A percentile compares a stretch with the other conserved stretches of the same genome.
These are phyloP conservation scores for Penicillium sp. DNA, from an alignment of 2,329 filamentous ascomycete genomes.

Conservation along the genomic window DNA sequence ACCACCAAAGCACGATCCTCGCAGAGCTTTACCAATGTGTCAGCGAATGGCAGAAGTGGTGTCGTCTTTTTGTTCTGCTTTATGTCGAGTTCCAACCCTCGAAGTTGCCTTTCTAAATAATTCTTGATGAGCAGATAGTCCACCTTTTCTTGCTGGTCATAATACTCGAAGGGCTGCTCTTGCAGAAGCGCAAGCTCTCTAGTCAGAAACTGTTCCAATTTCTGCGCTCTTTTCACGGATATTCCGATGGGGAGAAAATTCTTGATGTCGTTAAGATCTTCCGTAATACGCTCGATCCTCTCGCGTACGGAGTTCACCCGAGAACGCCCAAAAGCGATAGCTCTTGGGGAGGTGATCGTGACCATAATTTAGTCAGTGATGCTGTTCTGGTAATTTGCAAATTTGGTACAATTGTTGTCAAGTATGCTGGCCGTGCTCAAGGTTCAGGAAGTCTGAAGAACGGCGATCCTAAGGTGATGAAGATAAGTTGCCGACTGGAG, in stretches of 20 bases:
- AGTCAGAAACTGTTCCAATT: slow-evolving; percentile 43
- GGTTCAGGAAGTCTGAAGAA: background rate
- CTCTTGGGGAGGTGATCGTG: background rate
- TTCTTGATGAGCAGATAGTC: slow-evolving; percentile 46
- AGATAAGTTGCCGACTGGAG: background rate
- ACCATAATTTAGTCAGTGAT: slow-evolving; percentile 4
- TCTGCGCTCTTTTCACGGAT: slow-evolving; percentile 42
- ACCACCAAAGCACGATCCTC: slow-evolving; percentile 49
- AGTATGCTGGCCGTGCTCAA: background rate
- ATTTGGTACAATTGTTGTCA: background rate
- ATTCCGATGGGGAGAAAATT: slow-evolving; percentile 51
- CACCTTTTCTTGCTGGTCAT: slow-evolving; percentile 33
- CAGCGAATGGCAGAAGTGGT: slow-evolving; percentile 48
- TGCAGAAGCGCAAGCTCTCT: slow-evolving; percentile 43
- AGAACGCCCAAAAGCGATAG: slow-evolving; percentile 2
- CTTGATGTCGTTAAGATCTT: slow-evolving; percentile 49
- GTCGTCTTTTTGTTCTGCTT: slow-evolving; percentile 25
- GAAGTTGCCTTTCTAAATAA: slow-evolving; percentile 36
- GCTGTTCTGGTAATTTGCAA: background rate
- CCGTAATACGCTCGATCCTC: slow-evolving; percentile 45
- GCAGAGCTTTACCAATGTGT: slow-evolving; percentile 44
- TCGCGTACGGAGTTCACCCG: slow-evolving; percentile 38
- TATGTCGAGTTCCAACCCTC: slow-evolving; percentile 42
- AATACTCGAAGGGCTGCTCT: slow-evolving; percentile 33
- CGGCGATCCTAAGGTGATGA: background rate